Evolutionary conservation across 164 flowering plant genomes (phyloP), one percentile per base, ranked within the genome.

Genomic region (Piper longum): DNA sequence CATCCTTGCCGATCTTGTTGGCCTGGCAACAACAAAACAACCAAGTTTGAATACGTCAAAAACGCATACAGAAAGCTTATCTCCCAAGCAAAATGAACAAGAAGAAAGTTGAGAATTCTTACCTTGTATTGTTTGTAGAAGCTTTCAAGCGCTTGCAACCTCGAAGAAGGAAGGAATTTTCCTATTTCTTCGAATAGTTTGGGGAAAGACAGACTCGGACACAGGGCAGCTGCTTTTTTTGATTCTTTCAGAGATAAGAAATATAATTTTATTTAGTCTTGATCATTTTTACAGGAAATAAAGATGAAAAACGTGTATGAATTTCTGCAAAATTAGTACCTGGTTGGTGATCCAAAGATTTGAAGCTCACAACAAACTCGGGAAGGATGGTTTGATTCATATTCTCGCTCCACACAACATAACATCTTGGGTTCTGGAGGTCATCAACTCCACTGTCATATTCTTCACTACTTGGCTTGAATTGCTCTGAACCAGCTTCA

Each of bases 371-470:
- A 57, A 85, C 73, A 71, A 66, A 82, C 51, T 77, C 80, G 0
- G 90, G 95, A 16, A 82, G 75, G 56, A 87, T 77, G 56, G 77
- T 78, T 16, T 62, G 74, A 63, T 76, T 82, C 83, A 82, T 76
- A 56, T 80, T 75, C 6, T 70, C 56, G 36, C 65, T 54, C 95
- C 91, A 85, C 4, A 85, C 76, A 7, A 81, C 65, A 74, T 79
- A 80, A 70, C 72, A 71, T 51, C 59, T 80, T 0, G 88, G 87
- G 65, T 77, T 78, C 45, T 41, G 44, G n/a, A 77, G 64, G 66
- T 85, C 74, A 63, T 87, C 91, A 18, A 77, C 78, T 4, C 85
- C 95, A 18, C 77, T 68, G 62, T 87, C 95, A 62, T 69, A 83
- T 7, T 70, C 64, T 48, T 54, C 59, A 55, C 44, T 60, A 69